Percentiles rank a stretch among this genome's conserved stretches.
These are phyloP conservation scores for Astragalus glycyphyllos DNA, from an alignment of 306 rosid species.

Conservation along the genomic window DNA sequence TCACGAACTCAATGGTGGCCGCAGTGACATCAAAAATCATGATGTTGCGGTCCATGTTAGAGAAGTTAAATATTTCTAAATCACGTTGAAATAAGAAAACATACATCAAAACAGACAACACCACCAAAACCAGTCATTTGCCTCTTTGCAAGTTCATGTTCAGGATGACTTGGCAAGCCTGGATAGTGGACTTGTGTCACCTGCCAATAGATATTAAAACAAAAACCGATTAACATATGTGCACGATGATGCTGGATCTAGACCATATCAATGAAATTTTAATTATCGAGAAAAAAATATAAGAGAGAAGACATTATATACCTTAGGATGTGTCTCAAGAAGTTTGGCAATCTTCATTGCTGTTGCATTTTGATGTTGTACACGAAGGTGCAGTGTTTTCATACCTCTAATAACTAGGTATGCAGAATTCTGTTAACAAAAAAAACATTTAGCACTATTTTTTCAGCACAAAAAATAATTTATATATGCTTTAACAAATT, in stretches of 20 bases:
- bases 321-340: conserved; percentile 97
- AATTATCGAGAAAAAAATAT: too few relatives aligned
- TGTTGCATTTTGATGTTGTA: conserved; percentile 82
- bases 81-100: conserved; percentile 13
- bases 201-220: too few relatives aligned
- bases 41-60: neutral
- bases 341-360: conserved; percentile 69
- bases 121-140: conserved; percentile 97
- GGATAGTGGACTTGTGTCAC: conserved; percentile 83
- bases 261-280: too few relatives aligned
- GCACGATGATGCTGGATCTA: too few relatives aligned
- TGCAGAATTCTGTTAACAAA: conserved; percentile 77
- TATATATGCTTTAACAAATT: neutral
- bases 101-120: conserved; percentile 90
- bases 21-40: too few relatives aligned
- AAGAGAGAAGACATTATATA: conserved; percentile 25
- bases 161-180: conserved; percentile 87
- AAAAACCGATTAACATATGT: too few relatives aligned
- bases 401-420: conserved; percentile 90
- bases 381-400: conserved; percentile 93
- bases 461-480: neutral
- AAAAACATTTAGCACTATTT: conserved; percentile 16
- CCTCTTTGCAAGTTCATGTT: conserved; percentile 76
- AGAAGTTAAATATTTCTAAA: neutral
- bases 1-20: too few relatives aligned